Evolutionary conservation across 306 rosid species (phyloP), one percentile per base, ranked within the genome.

Genomic region (Prunus mume): DNA sequence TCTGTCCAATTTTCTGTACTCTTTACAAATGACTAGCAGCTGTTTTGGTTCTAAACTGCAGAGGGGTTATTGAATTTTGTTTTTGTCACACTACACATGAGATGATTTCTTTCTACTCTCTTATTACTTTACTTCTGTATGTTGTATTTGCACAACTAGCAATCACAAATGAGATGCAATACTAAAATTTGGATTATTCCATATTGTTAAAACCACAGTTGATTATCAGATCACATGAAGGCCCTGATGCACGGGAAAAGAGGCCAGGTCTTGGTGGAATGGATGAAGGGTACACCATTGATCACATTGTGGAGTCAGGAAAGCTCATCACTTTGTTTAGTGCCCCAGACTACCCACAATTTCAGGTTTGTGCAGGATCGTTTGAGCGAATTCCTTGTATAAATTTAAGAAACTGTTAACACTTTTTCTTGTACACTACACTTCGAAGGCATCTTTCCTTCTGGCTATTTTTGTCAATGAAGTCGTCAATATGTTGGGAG

Each of bases 271-370:
- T 93, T 71, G 91, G 28, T 63, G 91, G 93, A 72, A 93, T 93
- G 96, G 84, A 83, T 64, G 86, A 86, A 74, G 98, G 98, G 6
- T 93, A 93, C 85, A 91, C 98, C 38, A 88, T 93, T 71, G 98
- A 93, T 84, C 98, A 93, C 82, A 62, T 86, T 76, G 98, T 93
- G 79, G 95, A 90, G 68, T 93, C 98, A 38, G 98, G 98, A 75
- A 91, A 91, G 84, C 83, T 93, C 79, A 85, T 93, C 74, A 93
- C 98, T 55, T 43, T 93, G 72, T 93, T 93, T 64, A 93, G 96
- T 81, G 98, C 98, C 83, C 98, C 98, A 46, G 98, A 93, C 81
- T 93, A 93, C 80, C 98, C 98, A 34, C 98, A 93, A 66, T 93
- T 91, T 91, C 98, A 93, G 98, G 98, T 91, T 57, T 58, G 17